Evolutionary conservation across 2,329 filamentous ascomycete genomes (phyloP), one percentile per base, ranked within the genome.

Genomic region (Didymella lethalis): DNA sequence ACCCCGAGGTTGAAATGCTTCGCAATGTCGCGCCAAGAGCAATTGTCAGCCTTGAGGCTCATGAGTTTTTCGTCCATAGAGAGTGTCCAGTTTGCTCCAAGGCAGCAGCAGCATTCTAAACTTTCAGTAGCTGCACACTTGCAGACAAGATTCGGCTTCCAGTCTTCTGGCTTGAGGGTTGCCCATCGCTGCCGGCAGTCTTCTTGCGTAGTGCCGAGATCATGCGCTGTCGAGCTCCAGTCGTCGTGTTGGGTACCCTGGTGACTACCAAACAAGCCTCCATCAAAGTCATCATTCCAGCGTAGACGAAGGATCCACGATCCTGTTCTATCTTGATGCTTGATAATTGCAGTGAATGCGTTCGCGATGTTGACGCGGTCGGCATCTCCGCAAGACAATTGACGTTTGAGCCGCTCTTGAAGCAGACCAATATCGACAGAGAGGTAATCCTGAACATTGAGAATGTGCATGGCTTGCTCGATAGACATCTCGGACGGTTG

Each of bases 131-230:
- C 20, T 20, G 36, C n/a, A 11, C 36, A 40, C n/a, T 40, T 40
- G 18, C 36, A 40, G 36, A 20, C 8, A 4, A 18, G 20, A 7
- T 20, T 40, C 11, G 36, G 18, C n/a, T 11, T 20, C 36, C 36
- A 40, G n/a, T 11, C 16, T 44, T 29, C 7, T 2, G 29, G 14
- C 12, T 45, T 49, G 46, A 55, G 16, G 16, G 31, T 40, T 14
- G 23, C 46, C 38, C 38, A 49, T 6, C 53, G 53, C 38, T 36
- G 31, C 3, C 25, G 29, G 16, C 46, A 55, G 25, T 55, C 46
- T 3, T 29, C n/a, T 12, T 7, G 20, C 0, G 38, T 44, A 2
- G 46, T 55, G 0, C 7, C 8, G 4, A 45, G 14, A 1, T 4
- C 7, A 7, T 2, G 0, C 6, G 40, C 40, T 3, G 32, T 20